phyloP scores from a whole-genome alignment of 2,329 filamentous ascomycete species.

The Parastagonospora nodorum region DNA sequence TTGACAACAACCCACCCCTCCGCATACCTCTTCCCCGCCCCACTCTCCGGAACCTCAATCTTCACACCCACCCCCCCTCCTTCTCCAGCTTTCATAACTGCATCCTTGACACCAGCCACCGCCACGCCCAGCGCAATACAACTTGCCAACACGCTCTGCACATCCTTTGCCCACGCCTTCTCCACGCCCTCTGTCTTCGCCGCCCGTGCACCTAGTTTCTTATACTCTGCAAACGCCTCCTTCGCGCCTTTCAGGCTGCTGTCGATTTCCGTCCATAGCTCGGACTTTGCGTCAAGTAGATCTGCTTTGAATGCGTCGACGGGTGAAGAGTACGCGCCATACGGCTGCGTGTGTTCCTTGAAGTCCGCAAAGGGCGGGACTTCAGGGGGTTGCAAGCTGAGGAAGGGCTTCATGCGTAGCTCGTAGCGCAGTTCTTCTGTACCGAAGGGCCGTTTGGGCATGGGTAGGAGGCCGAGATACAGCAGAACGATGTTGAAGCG shows the following conservation, averaged over 20 bases:
- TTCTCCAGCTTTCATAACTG: slow-evolving; percentile 3
- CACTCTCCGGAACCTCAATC: slow-evolving; percentile 44
- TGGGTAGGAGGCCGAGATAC: slow-evolving; percentile 60
- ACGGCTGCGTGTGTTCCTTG: slow-evolving; percentile 39
- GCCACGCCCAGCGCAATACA: slow-evolving; percentile 42
- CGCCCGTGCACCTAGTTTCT: slow-evolving; percentile 40
- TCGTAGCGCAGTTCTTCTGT: slow-evolving; percentile 74
- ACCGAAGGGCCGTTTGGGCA: slow-evolving; percentile 66
- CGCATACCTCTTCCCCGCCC: slow-evolving; percentile 48
- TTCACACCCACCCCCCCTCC: slow-evolving; percentile 25
- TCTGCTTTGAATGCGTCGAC: slow-evolving; percentile 7
- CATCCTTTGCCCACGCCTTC: slow-evolving; percentile 44
- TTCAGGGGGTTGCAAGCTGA: slow-evolving; percentile 68
- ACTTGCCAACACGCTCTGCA: slow-evolving; percentile 35
- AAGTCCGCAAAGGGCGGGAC: slow-evolving; percentile 70
- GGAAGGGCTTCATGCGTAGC: slow-evolving; percentile 84
- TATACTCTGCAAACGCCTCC: slow-evolving; percentile 41
- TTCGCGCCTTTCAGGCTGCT: slow-evolving; percentile 40
- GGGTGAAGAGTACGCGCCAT: slow-evolving; percentile 29
- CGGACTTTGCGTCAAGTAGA: slow-evolving; percentile 6
- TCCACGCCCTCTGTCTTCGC: slow-evolving; percentile 45
- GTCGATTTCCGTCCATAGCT: slow-evolving; percentile 35
- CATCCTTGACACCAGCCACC: slow-evolving; percentile 29
- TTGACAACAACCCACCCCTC: slow-evolving; percentile 55
- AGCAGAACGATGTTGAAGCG: slow-evolving; percentile 69